A percentile compares a stretch with the other conserved stretches of the same genome.
Conservation (phyloP, 768 basidiomycete genomes). For the Lactifluus pinguis region DNA sequence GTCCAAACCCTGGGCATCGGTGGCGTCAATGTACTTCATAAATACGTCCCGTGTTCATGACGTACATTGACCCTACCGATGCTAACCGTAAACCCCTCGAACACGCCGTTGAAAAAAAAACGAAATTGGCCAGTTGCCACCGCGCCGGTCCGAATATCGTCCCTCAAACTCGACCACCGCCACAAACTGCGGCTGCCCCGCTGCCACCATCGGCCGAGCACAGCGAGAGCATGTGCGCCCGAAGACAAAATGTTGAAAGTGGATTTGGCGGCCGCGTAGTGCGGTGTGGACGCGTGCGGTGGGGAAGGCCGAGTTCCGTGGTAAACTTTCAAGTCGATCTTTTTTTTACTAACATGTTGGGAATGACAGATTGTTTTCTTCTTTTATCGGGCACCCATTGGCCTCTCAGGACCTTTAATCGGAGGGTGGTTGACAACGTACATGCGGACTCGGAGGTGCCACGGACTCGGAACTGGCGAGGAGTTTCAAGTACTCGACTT, state of each 20-base stretch:
- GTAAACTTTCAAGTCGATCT: too few species aligned
- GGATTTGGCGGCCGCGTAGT: conserved; percentile 71
- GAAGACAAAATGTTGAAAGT: conserved; percentile 75
- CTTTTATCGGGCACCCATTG: too few species aligned
- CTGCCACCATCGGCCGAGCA: conserved; percentile 39
- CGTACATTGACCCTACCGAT: too few species aligned
- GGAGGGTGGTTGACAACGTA: too few species aligned
- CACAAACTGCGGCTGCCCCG: conserved; percentile 51
- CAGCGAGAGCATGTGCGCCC: conserved; percentile 95
- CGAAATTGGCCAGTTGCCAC: conserved; percentile 91
- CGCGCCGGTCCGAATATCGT: conserved; percentile 94
- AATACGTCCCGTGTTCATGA: conserved; percentile 31
- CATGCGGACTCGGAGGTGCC: too few species aligned
- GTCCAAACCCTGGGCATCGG: conserved; percentile 35
- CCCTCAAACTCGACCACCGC: conserved; percentile 62
- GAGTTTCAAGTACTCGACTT: too few species aligned
- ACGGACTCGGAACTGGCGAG: too few species aligned
- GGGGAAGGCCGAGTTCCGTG: too few species aligned
- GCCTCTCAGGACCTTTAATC: too few species aligned
- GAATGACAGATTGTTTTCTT: too few species aligned
- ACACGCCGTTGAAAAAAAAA: conserved; percentile 94
- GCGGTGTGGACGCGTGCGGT: conserved; percentile 75
- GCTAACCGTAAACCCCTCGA: conserved; percentile 83
- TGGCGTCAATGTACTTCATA: conserved; percentile 31
- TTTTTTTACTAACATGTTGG: too few species aligned